Evolutionary conservation across 1,284 basidiomycete genomes (phyloP).

Genomic region (Veloboletus limbatus): DNA sequence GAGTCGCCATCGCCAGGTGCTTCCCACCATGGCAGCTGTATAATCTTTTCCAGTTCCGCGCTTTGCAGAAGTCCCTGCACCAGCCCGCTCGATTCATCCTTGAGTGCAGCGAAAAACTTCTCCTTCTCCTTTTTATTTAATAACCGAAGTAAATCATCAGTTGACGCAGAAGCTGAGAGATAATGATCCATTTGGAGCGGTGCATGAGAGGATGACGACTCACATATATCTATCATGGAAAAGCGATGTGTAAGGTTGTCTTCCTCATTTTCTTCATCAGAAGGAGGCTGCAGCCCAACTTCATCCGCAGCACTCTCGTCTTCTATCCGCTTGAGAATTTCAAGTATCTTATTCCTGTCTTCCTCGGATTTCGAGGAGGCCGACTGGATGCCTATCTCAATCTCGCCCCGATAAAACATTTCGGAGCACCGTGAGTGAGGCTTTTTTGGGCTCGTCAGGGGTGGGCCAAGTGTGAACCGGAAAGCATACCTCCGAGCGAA

Average conservation of each 20-base stretch:
- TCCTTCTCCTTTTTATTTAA: slow-evolving; percentile 57
- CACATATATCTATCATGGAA: slow-evolving; percentile 60
- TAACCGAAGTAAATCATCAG: slow-evolving; percentile 62
- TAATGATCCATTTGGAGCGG: slow-evolving; percentile 1
- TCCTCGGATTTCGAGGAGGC: slow-evolving; percentile 50
- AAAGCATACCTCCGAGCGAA: slow-evolving; percentile 60
- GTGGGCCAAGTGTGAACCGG: neutral
- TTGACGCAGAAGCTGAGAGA: slow-evolving; percentile 47
- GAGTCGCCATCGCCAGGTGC: slow-evolving; percentile 13
- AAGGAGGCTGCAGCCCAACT: slow-evolving; percentile 30
- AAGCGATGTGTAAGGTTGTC: slow-evolving; percentile 52
- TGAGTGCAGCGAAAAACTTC: slow-evolving; percentile 55
- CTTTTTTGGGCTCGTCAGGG: slow-evolving; percentile 33
- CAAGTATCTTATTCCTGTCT: slow-evolving; percentile 63
- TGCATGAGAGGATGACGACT: slow-evolving; percentile 29
- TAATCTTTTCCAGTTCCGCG: slow-evolving; percentile 48
- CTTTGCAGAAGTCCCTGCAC: slow-evolving; percentile 59
- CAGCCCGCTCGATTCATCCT: slow-evolving; percentile 56
- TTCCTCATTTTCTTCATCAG: slow-evolving; percentile 43
- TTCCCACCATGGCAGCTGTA: slow-evolving; percentile 66
- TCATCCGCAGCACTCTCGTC: slow-evolving; percentile 48
- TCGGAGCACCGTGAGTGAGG: slow-evolving; percentile 72
- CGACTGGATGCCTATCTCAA: slow-evolving; percentile 58
- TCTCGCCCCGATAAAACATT: slow-evolving; percentile 68
- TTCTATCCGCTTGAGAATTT: slow-evolving; percentile 68